Conservation (phyloP, 2,329 filamentous ascomycete genomes). For the Fusarium denticulatum region DNA sequence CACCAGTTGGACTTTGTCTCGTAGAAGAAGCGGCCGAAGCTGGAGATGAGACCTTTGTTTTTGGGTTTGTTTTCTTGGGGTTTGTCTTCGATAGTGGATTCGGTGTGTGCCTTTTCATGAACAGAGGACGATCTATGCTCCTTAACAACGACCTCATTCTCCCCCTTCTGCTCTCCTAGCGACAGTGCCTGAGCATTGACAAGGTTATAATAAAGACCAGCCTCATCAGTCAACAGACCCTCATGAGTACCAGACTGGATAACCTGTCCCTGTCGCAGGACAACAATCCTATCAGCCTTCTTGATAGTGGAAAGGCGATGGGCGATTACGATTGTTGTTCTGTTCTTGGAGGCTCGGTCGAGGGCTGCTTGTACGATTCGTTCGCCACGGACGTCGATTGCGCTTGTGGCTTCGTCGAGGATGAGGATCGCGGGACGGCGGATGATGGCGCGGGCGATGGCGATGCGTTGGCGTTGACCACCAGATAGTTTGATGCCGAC, state of each 20-base stretch:
- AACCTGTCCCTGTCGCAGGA: conserved; percentile 75
- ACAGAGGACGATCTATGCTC: neutral
- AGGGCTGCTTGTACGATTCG: conserved; percentile 72
- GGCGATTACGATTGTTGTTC: conserved; percentile 78
- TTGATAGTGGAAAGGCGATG: conserved; percentile 79
- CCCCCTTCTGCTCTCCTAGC: conserved; percentile 53
- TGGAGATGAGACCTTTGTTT: conserved; percentile 42
- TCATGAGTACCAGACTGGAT: conserved; percentile 81
- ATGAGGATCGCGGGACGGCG: conserved; percentile 76
- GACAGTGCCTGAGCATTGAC: conserved; percentile 71
- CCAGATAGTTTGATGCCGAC: conserved; percentile 80
- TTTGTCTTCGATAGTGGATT: neutral
- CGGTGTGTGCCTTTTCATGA: neutral
- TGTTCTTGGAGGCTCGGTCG: conserved; percentile 66
- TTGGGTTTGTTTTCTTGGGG: neutral
- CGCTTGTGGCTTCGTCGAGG: conserved; percentile 80
- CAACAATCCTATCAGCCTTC: conserved; percentile 81
- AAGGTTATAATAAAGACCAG: conserved; percentile 72
- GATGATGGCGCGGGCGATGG: conserved; percentile 79
- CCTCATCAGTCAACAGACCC: conserved; percentile 67
- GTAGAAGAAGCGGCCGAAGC: conserved; percentile 65
- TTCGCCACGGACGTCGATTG: conserved; percentile 65
- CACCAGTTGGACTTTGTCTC: conserved; percentile 48
- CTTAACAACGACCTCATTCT: accelerated
- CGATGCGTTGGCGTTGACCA: conserved; percentile 82